These are phyloP conservation scores for Beta lomatogona DNA, from an alignment of 179 eudicot species.

Conservation along the genomic window DNA sequence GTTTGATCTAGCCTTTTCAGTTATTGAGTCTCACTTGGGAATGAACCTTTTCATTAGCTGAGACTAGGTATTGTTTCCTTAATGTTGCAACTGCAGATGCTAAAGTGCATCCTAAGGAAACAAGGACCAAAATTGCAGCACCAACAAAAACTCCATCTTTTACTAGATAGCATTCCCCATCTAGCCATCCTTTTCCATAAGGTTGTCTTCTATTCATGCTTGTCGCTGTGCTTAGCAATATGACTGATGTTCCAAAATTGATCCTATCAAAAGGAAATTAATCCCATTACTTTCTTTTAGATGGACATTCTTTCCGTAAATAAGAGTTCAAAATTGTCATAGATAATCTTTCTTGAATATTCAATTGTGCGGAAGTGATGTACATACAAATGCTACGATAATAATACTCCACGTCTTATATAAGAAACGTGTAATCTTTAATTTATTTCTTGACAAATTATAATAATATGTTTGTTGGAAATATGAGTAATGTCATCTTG, in stretches of 20 bases:
- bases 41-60: slow-evolving; percentile 5
- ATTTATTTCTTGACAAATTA: no score
- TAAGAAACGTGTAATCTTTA: no score
- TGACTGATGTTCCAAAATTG: slow-evolving; percentile 39
- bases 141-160: slow-evolving; percentile 60
- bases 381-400: no score
- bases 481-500: no score
- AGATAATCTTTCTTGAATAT: no score
- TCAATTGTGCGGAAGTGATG: no score
- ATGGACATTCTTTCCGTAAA: no score
- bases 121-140: slow-evolving; percentile 47
- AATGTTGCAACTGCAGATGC: slow-evolving; percentile 24
- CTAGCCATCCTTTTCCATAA: slow-evolving; percentile 74
- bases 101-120: slow-evolving; percentile 46
- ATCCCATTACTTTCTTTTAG: background rate
- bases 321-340: no score
- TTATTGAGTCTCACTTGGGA: background rate
- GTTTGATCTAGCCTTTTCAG: no score
- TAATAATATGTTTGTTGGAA: no score
- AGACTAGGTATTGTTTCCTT: slow-evolving; percentile 24
- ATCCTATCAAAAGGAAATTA: slow-evolving; percentile 45
- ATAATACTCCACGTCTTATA: no score
- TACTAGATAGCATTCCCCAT: slow-evolving; percentile 70
- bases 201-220: slow-evolving; percentile 67
- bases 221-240: slow-evolving; percentile 44